Conservation (phyloP, 225 moss, liverwort and hornwort genomes). For the Sphagnum contortum region DNA sequence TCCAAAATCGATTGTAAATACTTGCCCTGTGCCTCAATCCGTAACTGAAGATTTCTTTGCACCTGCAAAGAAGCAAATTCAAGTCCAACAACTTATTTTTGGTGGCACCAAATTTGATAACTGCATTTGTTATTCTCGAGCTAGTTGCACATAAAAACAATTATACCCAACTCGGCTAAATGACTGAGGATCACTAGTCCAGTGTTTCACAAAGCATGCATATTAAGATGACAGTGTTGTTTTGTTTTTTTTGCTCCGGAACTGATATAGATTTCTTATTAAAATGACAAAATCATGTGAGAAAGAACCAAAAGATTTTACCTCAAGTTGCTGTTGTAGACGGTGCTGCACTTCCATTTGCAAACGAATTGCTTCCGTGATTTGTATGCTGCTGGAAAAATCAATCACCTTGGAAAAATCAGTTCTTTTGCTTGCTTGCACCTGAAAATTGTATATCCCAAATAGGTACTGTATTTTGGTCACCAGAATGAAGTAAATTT, state of each 20-base stretch:
- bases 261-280: too few species aligned
- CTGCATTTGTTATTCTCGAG: too few species aligned
- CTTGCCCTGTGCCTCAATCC: conserved; percentile 94
- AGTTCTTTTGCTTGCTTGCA: too few species aligned
- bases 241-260: too few species aligned
- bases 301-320: conserved; percentile 7
- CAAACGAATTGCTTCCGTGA: conserved; percentile 84
- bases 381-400: conserved; percentile 62
- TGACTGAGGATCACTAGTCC: neutral
- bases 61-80: conserved; percentile 24
- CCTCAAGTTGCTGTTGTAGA: conserved; percentile 91
- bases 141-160: too few species aligned
- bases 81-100: too few species aligned
- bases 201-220: too few species aligned
- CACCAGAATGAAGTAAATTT: neutral
- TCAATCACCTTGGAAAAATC: conserved; percentile 5
- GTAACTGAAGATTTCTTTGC: conserved; percentile 88
- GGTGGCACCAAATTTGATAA: too few species aligned
- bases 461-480: neutral
- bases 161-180: too few species aligned
- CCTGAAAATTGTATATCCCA: too few species aligned
- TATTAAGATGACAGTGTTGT: neutral
- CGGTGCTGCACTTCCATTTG: conserved; percentile 97
- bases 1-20: conserved; percentile 94
- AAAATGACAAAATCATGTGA: too few species aligned